Evolutionary conservation across 371 early-diverging fungal species (phyloP).

Genomic region (Catenaria anguillulae): DNA sequence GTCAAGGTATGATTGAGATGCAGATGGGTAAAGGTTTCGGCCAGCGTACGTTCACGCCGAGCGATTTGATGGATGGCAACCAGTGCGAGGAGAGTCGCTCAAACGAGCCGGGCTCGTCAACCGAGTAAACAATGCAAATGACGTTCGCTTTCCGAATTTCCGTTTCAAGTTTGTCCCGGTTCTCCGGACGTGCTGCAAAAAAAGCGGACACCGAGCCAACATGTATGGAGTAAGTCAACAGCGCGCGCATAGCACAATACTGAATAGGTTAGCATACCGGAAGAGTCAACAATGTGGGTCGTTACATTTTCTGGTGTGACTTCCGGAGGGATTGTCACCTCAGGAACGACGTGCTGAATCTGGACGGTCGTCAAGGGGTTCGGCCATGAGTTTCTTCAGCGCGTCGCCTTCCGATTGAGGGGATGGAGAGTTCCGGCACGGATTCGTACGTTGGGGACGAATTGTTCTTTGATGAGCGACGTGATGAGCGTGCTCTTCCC

Average conservation of each 20-base stretch:
- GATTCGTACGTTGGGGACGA: constrained; percentile 79
- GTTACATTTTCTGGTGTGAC: constrained; percentile 91
- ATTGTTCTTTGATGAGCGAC: constrained; percentile 85
- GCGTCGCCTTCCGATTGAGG: background rate
- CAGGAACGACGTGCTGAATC: constrained; percentile 93
- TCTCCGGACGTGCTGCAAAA: constrained; percentile 56
- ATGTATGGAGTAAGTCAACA: background rate
- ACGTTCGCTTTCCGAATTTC: constrained; percentile 91
- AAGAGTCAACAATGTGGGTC: constrained; percentile 90
- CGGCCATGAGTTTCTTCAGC: too few species aligned
- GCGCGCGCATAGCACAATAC: too few species aligned
- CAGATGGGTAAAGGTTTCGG: background rate
- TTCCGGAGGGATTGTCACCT: constrained; percentile 94
- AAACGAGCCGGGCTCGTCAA: constrained; percentile 67
- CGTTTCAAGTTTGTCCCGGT: constrained; percentile 66
- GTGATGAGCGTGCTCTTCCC: constrained; percentile 93
- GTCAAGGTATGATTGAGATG: too few species aligned
- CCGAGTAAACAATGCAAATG: constrained; percentile 87
- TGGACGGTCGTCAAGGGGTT: constrained; percentile 19
- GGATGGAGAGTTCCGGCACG: background rate
- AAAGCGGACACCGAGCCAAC: background rate
- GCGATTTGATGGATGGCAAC: constrained; percentile 77
- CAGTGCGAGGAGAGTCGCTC: constrained; percentile 68
- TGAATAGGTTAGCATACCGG: constrained; percentile 34
- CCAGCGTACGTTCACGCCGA: constrained; percentile 70